These are phyloP conservation scores for Didymella glomerata DNA, from an alignment of 2,329 filamentous ascomycete genomes.

Conservation along the genomic window DNA sequence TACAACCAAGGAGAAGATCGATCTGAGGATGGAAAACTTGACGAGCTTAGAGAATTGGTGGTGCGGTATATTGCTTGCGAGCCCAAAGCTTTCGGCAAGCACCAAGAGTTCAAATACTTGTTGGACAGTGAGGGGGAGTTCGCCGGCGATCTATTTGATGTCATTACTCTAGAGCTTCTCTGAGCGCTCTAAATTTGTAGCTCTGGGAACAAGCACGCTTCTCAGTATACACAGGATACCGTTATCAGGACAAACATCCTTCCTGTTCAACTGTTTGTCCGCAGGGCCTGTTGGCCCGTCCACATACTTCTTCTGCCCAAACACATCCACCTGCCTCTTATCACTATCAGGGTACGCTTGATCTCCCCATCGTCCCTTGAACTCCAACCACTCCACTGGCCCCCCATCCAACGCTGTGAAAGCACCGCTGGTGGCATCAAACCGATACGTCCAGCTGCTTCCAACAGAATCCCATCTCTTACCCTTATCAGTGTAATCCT, in stretches of 20 bases:
- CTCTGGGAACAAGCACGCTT: constrained; percentile 49
- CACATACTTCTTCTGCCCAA: constrained; percentile 59
- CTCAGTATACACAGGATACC: constrained; percentile 56
- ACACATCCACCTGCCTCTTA: constrained; percentile 57
- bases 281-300: constrained; percentile 68
- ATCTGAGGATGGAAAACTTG: background rate
- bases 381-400: constrained; percentile 65
- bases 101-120: background rate
- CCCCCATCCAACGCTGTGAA: constrained; percentile 60
- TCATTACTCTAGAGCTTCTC: background rate
- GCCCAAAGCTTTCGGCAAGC: background rate
- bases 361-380: constrained; percentile 69
- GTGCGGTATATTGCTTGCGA: background rate
- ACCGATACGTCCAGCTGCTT: constrained; percentile 65
- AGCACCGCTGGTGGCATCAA: constrained; percentile 50
- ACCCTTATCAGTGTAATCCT: constrained; percentile 65
- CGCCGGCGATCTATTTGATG: background rate
- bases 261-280: constrained; percentile 66
- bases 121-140: background rate
- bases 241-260: constrained; percentile 65
- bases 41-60: background rate
- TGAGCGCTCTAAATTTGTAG: background rate
- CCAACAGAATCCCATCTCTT: constrained; percentile 67
- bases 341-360: constrained; percentile 63
- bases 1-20: background rate